These are phyloP conservation scores for Diaporthe nobilis DNA, from an alignment of 2,329 filamentous ascomycete genomes.

Conservation along the genomic window DNA sequence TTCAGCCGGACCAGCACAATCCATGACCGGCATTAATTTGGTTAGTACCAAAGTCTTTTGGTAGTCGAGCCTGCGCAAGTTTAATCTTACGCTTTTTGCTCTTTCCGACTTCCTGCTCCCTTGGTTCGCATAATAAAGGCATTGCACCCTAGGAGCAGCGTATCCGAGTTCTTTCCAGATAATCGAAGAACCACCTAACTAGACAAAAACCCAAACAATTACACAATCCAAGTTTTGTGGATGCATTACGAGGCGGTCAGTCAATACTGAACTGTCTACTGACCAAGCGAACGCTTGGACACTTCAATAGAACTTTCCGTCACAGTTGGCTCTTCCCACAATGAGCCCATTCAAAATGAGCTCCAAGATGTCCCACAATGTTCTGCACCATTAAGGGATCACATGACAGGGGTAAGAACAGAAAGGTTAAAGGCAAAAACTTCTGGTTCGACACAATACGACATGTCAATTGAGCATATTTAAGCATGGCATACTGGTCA, in stretches of 20 bases:
- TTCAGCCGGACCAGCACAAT: neutral
- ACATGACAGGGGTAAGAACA: neutral
- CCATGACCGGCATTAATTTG: neutral
- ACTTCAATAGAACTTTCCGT: neutral
- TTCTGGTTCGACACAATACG: neutral
- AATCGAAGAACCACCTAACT: too few species aligned
- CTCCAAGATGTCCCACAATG: neutral
- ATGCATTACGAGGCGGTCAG: neutral
- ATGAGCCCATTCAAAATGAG: conserved; percentile 22
- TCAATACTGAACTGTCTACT: neutral
- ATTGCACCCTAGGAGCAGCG: neutral
- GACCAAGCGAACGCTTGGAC: neutral
- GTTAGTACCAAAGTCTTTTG: neutral
- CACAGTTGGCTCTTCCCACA: neutral
- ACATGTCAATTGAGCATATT: neutral
- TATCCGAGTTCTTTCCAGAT: neutral
- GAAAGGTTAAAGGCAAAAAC: neutral
- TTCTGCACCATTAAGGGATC: neutral
- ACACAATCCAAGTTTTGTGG: too few species aligned
- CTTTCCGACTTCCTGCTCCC: too few species aligned
- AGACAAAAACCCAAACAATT: too few species aligned
- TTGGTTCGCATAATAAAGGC: neutral
- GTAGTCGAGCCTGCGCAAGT: neutral
- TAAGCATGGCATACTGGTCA: too few species aligned
- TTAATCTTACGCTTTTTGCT: neutral